Percentiles rank a stretch among this genome's conserved stretches.
Conservation (phyloP, 257 asterid genomes). For the Sherardia arvensis region DNA sequence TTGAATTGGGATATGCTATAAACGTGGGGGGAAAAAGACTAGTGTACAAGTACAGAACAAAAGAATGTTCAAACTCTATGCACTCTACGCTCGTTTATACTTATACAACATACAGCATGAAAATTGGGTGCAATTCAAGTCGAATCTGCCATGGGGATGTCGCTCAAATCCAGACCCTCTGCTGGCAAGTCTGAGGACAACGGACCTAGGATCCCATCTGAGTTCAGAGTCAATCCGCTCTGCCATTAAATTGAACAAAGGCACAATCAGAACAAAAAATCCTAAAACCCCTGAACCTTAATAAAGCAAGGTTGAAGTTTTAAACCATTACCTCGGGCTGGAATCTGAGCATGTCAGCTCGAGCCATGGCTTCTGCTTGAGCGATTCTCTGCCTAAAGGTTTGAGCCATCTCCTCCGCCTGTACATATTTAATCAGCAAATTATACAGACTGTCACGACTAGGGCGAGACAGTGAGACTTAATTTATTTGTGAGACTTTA, state of each 20-base stretch:
- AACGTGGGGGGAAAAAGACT: not conserved
- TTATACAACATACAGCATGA: not conserved
- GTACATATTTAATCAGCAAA: conserved; percentile 13
- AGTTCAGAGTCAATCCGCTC: conserved; percentile 89
- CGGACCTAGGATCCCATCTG: conserved; percentile 88
- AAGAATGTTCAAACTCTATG: not conserved
- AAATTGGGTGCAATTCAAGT: conserved; percentile 1
- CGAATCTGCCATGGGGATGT: conserved; percentile 59
- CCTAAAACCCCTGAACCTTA: too few relatives aligned
- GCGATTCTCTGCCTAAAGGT: conserved; percentile 99
- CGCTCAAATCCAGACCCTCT: conserved; percentile 80
- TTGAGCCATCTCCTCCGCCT: conserved; percentile 99
- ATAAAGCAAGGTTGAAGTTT: too few relatives aligned
- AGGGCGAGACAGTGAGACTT: too few relatives aligned
- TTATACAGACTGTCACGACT: not conserved
- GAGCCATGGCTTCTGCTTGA: conserved; percentile 99
- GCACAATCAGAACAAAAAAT: not conserved
- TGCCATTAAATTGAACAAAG: conserved; percentile 19
- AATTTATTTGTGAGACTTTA: conserved; percentile 16
- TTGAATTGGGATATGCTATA: not conserved
- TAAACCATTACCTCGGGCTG: conserved; percentile 96
- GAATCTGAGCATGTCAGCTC: conserved; percentile 96
- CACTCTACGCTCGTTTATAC: not conserved
- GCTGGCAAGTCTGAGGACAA: conserved; percentile 68
- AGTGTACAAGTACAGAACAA: not conserved